phyloP scores from a whole-genome alignment of 768 basidiomycete species.

The Macrolepiota albuminosa region DNA sequence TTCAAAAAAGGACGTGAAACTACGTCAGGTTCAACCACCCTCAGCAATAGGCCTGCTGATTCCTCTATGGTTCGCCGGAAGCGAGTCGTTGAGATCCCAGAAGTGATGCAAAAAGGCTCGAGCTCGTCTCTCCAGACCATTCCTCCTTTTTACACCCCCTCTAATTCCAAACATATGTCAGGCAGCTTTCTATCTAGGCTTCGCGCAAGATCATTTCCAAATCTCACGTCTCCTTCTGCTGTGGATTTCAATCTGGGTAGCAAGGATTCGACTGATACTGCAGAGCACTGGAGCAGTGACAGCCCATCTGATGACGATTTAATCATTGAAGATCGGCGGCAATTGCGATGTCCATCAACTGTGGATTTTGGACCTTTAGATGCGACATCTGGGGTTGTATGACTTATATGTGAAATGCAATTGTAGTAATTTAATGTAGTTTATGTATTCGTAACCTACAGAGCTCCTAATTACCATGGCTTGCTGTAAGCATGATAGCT shows the following conservation, averaged over 20 bases:
- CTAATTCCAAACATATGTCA: constrained; percentile 15
- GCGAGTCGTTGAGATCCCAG: constrained; percentile 40
- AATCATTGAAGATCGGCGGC: constrained; percentile 14
- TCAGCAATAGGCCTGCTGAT: constrained; percentile 28
- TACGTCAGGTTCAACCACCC: constrained; percentile 29
- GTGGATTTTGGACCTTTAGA: constrained; percentile 1
- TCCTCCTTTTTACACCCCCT: not conserved
- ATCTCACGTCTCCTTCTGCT: constrained; percentile 32
- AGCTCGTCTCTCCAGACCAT: not conserved
- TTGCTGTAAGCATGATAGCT: not conserved
- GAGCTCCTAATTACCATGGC: not conserved
- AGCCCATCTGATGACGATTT: constrained; percentile 49
- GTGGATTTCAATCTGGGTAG: constrained; percentile 17
- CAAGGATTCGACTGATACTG: constrained; percentile 21
- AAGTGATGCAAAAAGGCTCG: constrained; percentile 3
- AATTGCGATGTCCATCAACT: constrained; percentile 9
- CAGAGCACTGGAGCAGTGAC: constrained; percentile 54
- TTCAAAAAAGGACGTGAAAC: constrained; percentile 44
- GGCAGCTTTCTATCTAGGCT: constrained; percentile 38
- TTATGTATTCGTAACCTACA: not conserved
- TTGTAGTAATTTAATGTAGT: not conserved
- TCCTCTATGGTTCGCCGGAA: constrained; percentile 40
- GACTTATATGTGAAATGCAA: not conserved
- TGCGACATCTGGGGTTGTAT: constrained; percentile 1
- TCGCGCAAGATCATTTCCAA: constrained; percentile 40